phyloP scores from a whole-genome alignment of 257 asterid genomes.

The Petrea volubilis region DNA sequence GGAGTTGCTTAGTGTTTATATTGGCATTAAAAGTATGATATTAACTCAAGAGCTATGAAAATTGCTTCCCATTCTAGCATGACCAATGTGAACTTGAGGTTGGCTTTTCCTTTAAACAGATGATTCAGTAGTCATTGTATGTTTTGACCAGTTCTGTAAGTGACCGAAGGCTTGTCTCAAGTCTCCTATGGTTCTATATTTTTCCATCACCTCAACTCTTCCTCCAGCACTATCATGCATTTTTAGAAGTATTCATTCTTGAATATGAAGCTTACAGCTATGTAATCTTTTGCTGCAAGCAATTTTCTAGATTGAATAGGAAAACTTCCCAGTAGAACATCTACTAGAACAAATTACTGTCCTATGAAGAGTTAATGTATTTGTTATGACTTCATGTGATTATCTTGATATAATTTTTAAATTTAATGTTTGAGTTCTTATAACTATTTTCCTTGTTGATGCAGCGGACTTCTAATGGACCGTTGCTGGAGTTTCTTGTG shows the following conservation, averaged over 20 bases:
- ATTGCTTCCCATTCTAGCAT: background rate
- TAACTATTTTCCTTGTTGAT: slow-evolving; percentile 21
- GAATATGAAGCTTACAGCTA: background rate
- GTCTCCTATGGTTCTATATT: too few relatives aligned
- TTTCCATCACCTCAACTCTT: too few relatives aligned
- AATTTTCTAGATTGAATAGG: background rate
- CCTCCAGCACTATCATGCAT: too few relatives aligned
- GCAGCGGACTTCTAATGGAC: slow-evolving; percentile 79
- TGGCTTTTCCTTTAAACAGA: background rate
- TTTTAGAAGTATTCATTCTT: background rate
- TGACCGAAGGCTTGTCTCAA: too few relatives aligned
- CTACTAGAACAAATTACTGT: background rate
- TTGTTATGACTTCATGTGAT: background rate
- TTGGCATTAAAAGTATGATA: background rate
- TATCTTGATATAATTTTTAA: slow-evolving; percentile 7
- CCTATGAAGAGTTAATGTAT: too few relatives aligned
- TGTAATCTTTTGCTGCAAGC: background rate
- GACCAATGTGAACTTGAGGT: background rate
- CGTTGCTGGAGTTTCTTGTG: slow-evolving; percentile 71
- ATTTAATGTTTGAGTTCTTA: slow-evolving; percentile 20
- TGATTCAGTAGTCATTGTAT: background rate
- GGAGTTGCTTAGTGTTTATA: background rate
- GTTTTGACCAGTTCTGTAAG: background rate
- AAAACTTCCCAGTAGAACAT: background rate
- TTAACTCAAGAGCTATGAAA: background rate